A percentile compares a stretch with the other conserved stretches of the same genome.
Conservation (phyloP, 75 land plant species). For the Chamaecyparis obtusa region DNA sequence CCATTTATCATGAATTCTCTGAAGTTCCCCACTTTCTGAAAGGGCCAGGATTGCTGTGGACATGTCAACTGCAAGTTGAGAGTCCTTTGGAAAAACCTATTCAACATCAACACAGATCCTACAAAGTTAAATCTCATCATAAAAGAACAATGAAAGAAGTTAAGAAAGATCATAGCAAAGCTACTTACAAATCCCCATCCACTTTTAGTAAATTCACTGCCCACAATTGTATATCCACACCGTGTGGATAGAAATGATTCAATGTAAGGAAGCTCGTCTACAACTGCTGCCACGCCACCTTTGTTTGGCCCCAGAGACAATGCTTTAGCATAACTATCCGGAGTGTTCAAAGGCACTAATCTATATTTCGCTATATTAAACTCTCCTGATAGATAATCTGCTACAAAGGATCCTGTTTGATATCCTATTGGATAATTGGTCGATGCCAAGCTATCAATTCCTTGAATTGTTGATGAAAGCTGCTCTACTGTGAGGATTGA, state of each 20-base stretch:
- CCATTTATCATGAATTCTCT: slow-evolving; percentile 76
- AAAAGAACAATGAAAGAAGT: not conserved
- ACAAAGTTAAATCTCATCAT: not conserved
- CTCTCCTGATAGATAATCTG: slow-evolving; percentile 57
- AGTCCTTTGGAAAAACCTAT: slow-evolving; percentile 93
- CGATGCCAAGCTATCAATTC: slow-evolving; percentile 58
- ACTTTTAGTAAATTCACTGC: slow-evolving; percentile 75
- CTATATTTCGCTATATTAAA: slow-evolving; percentile 62
- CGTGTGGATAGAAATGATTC: slow-evolving; percentile 75
- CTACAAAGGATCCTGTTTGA: slow-evolving; percentile 77
- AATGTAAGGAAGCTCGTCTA: slow-evolving; percentile 84
- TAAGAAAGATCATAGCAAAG: not conserved
- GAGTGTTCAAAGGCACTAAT: slow-evolving; percentile 52
- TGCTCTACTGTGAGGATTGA: slow-evolving; percentile 69
- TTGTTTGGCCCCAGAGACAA: slow-evolving; percentile 57
- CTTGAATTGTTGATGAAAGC: slow-evolving; percentile 68
- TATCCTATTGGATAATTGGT: slow-evolving; percentile 76
- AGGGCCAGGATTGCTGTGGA: slow-evolving; percentile 83
- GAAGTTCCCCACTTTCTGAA: slow-evolving; percentile 75
- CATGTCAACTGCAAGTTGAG: slow-evolving; percentile 78
- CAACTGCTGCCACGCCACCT: slow-evolving; percentile 89
- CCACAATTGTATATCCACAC: slow-evolving; percentile 69
- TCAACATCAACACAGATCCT: not conserved
- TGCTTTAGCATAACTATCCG: slow-evolving; percentile 59
- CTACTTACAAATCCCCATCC: slow-evolving; percentile 96